These are phyloP conservation scores for Lachnellula arida DNA, from an alignment of 2,329 filamentous ascomycete genomes.

Conservation along the genomic window DNA sequence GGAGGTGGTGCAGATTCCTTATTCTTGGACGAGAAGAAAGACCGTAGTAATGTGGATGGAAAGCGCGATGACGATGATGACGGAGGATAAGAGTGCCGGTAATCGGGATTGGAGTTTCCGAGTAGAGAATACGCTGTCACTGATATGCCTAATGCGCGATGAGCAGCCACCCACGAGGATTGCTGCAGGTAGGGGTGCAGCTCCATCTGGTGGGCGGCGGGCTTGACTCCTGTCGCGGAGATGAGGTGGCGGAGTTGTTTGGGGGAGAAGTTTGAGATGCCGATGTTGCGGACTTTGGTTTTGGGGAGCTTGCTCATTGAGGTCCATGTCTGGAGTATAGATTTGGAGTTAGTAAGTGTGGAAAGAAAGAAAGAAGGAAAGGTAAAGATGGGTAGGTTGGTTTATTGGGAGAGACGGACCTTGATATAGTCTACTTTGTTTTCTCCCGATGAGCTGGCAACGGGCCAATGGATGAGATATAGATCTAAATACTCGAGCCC, in stretches of 20 bases:
- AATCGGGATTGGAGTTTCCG: slow-evolving; percentile 44
- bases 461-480: slow-evolving; percentile 70
- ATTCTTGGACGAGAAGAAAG: neutral
- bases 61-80: neutral
- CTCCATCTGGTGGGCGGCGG: slow-evolving; percentile 76
- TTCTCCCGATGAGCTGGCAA: slow-evolving; percentile 49
- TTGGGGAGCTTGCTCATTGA: slow-evolving; percentile 63
- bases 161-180: slow-evolving; percentile 20
- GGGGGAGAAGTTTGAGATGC: slow-evolving; percentile 76
- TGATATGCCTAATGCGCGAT: slow-evolving; percentile 29
- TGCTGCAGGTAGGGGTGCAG: slow-evolving; percentile 74
- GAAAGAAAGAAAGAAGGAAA: neutral
- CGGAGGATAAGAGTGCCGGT: slow-evolving; percentile 26
- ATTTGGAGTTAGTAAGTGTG: slow-evolving; percentile 55
- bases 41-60: neutral
- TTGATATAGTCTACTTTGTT: slow-evolving; percentile 2
- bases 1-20: slow-evolving; percentile 9
- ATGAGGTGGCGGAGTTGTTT: slow-evolving; percentile 10
- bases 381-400: slow-evolving; percentile 25
- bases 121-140: slow-evolving; percentile 34
- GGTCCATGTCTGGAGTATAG: slow-evolving; percentile 66
- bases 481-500: slow-evolving; percentile 62
- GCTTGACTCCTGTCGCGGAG: slow-evolving; percentile 39
- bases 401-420: slow-evolving; percentile 44
- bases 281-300: slow-evolving; percentile 71